Evolutionary conservation across 1,284 basidiomycete genomes (phyloP).

Genomic region (Fomitopsis palustris): DNA sequence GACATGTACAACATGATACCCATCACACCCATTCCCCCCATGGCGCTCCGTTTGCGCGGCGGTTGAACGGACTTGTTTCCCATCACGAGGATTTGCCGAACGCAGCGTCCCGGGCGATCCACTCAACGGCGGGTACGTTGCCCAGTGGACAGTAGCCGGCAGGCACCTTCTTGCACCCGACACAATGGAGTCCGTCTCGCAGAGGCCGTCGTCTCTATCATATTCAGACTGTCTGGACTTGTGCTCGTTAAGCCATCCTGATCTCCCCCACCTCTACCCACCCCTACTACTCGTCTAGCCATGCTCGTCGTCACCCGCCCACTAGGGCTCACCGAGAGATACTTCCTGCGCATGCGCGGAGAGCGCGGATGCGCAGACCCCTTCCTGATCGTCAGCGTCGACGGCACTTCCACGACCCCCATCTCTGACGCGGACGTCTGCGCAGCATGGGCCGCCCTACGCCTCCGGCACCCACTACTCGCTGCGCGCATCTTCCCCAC

Average conservation of each 20-base stretch:
- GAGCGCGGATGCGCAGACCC: background rate
- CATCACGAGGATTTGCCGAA: background rate
- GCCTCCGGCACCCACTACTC: conserved; percentile 1
- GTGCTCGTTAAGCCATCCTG: background rate
- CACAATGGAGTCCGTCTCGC: background rate
- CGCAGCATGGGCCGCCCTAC: background rate
- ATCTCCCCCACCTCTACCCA: background rate
- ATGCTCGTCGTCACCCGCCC: conserved; percentile 1
- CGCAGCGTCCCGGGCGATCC: background rate
- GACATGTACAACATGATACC: background rate
- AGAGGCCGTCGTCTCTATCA: background rate
- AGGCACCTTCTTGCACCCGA: background rate
- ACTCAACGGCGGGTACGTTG: background rate
- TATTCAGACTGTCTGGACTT: background rate
- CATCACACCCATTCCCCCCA: background rate
- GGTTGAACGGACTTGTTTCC: background rate
- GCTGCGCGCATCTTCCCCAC: background rate
- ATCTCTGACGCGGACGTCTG: background rate
- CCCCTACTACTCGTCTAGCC: background rate
- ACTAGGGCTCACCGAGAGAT: background rate
- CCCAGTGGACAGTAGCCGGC: background rate
- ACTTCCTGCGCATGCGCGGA: conserved; percentile 2
- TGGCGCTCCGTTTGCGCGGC: background rate
- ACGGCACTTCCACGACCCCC: background rate
- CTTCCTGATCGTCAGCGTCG: background rate